phyloP scores from a whole-genome alignment of 1,284 basidiomycete genomes.

The Boletellus dicymbophilus region DNA sequence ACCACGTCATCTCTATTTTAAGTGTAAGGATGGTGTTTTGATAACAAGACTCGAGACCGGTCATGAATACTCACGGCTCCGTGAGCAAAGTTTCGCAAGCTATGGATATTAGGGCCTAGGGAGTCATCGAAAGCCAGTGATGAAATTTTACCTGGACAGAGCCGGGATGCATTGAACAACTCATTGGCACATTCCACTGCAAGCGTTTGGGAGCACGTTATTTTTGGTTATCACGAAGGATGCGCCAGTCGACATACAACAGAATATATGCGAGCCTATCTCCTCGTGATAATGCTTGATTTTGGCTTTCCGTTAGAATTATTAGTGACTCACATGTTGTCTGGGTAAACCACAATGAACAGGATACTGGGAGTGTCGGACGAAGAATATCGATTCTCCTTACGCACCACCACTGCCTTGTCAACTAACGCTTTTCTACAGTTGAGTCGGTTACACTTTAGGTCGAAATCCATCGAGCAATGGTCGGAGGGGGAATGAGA shows the following conservation, averaged over 20 bases:
- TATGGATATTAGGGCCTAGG: slow-evolving; percentile 28
- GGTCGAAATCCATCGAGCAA: slow-evolving; percentile 43
- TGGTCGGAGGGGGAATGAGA: background rate
- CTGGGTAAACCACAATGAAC: slow-evolving; percentile 13
- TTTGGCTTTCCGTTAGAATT: slow-evolving; percentile 16
- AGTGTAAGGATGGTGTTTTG: background rate
- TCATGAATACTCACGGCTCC: slow-evolving; percentile 59
- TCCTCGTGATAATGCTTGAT: slow-evolving; percentile 3
- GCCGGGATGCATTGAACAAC: slow-evolving; percentile 70
- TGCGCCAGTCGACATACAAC: slow-evolving; percentile 47
- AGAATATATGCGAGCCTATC: slow-evolving; percentile 82
- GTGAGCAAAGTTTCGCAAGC: slow-evolving; percentile 79
- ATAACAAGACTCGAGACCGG: slow-evolving; percentile 3
- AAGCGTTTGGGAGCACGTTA: slow-evolving; percentile 8
- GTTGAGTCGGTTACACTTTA: slow-evolving; percentile 76
- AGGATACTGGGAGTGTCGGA: slow-evolving; percentile 16
- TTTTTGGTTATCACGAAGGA: background rate
- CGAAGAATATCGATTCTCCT: slow-evolving; percentile 27
- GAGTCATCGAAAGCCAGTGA: slow-evolving; percentile 1
- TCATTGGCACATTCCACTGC: slow-evolving; percentile 86
- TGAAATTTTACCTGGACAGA: slow-evolving; percentile 64
- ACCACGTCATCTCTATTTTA: slow-evolving; percentile 77
- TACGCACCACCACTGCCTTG: slow-evolving; percentile 78
- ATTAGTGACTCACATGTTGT: slow-evolving; percentile 49
- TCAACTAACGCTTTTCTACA: slow-evolving; percentile 67